phyloP scores from a whole-genome alignment of 2,329 filamentous ascomycete genomes.

The Microcera coccophila region DNA sequence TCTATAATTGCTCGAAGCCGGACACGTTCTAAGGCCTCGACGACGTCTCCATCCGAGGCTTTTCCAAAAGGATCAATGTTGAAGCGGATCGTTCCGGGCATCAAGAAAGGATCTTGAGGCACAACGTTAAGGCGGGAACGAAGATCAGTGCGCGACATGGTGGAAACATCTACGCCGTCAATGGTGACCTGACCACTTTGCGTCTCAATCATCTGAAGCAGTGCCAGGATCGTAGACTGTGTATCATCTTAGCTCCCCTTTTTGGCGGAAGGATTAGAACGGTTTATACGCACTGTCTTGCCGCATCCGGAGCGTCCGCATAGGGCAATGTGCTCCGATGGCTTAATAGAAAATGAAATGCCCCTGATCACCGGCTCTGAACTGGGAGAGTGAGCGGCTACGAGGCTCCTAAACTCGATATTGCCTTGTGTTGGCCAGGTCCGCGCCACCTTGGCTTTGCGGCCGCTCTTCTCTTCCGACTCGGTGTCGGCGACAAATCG shows the following conservation, averaged over 20 bases:
- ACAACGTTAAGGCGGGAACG: slow-evolving; percentile 38
- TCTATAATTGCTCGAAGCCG: slow-evolving; percentile 34
- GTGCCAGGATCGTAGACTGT: slow-evolving; percentile 38
- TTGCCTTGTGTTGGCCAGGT: no score
- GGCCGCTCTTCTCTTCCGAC: slow-evolving; percentile 9
- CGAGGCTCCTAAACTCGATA: no score
- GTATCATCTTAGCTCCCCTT: no score
- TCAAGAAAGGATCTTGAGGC: slow-evolving; percentile 50
- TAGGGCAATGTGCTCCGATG: slow-evolving; percentile 38
- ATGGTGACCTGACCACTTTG: slow-evolving; percentile 40
- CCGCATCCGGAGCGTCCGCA: slow-evolving; percentile 43
- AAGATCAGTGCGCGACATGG: slow-evolving; percentile 19
- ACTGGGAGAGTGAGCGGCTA: slow-evolving; percentile 25
- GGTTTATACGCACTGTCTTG: no score
- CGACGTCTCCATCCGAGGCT: slow-evolving; percentile 39
- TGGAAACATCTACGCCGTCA: slow-evolving; percentile 39
- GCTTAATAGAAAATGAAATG: slow-evolving; percentile 27
- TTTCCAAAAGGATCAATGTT: slow-evolving; percentile 45
- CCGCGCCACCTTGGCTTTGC: no score
- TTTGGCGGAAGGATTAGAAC: no score
- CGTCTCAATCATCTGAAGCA: slow-evolving; percentile 47
- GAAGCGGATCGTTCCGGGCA: slow-evolving; percentile 44
- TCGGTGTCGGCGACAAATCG: slow-evolving; percentile 8
- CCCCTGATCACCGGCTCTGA: slow-evolving; percentile 24
- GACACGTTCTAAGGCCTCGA: slow-evolving; percentile 41